These are phyloP conservation scores for Cephalotrichum gorgonifer DNA, from an alignment of 2,329 filamentous ascomycete species.

Conservation along the genomic window DNA sequence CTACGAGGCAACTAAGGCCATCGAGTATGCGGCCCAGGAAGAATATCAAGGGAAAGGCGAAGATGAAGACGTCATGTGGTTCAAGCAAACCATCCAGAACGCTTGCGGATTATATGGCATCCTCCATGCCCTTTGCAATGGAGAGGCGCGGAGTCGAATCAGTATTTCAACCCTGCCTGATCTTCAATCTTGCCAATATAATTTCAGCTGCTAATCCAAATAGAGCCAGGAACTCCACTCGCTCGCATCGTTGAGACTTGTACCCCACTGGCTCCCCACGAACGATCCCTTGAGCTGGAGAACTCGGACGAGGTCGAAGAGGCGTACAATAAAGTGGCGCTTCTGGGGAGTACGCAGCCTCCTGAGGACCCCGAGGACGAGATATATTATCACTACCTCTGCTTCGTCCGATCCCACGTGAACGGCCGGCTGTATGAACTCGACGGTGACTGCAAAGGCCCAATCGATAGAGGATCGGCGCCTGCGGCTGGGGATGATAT, in stretches of 20 bases:
- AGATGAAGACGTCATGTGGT: constrained; percentile 66
- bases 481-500: constrained; percentile 45
- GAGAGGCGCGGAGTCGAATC: constrained; percentile 46
- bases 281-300: constrained; percentile 61
- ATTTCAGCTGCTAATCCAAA: not conserved
- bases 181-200: not conserved
- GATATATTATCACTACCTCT: constrained; percentile 68
- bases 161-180: not conserved
- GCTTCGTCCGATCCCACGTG: constrained; percentile 57
- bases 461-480: constrained; percentile 53
- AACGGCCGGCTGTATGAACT: constrained; percentile 65
- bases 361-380: constrained; percentile 46
- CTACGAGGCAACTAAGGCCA: constrained; percentile 26
- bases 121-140: constrained; percentile 64
- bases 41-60: constrained; percentile 20
- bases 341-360: constrained; percentile 55
- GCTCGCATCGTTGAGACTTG: not conserved
- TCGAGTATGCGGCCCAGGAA: constrained; percentile 12
- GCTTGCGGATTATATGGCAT: constrained; percentile 74
- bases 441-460: constrained; percentile 65
- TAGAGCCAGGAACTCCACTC: not conserved
- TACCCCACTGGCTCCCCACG: constrained; percentile 5
- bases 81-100: constrained; percentile 74
- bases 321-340: constrained; percentile 62
- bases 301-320: constrained; percentile 59